Evolutionary conservation across 495 filamentous ascomycete species (phyloP), one percentile per base, ranked within the genome.

Genomic region (Oidiodendron maius): DNA sequence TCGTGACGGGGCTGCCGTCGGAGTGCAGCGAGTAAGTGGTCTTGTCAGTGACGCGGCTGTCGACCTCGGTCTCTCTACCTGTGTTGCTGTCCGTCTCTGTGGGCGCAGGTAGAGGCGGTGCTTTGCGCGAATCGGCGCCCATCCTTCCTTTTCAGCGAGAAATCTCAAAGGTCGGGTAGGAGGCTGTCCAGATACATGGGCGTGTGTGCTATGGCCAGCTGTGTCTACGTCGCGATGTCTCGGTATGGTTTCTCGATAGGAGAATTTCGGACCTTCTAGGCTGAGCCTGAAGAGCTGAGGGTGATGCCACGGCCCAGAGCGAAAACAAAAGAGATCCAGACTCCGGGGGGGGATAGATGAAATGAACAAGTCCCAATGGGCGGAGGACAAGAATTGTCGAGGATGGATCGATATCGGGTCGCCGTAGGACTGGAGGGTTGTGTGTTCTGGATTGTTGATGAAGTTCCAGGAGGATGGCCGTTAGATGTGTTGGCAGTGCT

Each of bases 1-100:
- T 91, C 44, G 87, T 96, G 56, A 97, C 77, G 32, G 88, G 87
- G 51, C 86, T 90, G 59, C 93, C 94, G 81, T 99, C 91, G 66
- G 95, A 91, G 20, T 90, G 93, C 47, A 99, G 80, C 39, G 86
- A 91, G 70, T 94, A 96, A 45, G 87, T 70, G 9, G 73, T 76
- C 53, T 69, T 72, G 58, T 86, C 84, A 62, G 86, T 90, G 57
- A 87, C 54, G 65, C 84, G 80, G 58, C 82, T 86, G 55, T 81
- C 89, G 61, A 91, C 70, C 70, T 95, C 89, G 67, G 79, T 84
- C 48, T 73, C 76, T 30, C 26, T 30, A 45, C 73, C 71, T 20
- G 71, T 69, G 50, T 76, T 76, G 58, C 81, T 81, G 51, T 87
- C 80, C 54, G 84, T 84, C 65, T 89, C 86, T 63, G 86, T 90